These are phyloP conservation scores for Fragaria nilgerrensis DNA, from an alignment of 306 rosid species.

Conservation along the genomic window DNA sequence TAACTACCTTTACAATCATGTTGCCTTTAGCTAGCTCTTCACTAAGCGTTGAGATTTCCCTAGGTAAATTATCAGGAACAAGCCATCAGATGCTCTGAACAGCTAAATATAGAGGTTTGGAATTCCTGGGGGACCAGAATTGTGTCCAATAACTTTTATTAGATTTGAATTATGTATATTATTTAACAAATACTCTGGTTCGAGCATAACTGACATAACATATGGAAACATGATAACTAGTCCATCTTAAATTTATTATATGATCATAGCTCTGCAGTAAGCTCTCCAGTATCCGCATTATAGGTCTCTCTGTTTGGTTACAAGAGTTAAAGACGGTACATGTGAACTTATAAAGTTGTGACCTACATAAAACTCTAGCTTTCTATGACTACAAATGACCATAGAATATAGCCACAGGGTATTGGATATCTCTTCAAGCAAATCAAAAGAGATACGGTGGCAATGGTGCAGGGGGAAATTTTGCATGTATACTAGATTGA, in stretches of 20 bases:
- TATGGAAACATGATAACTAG: neutral
- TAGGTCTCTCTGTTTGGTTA: neutral
- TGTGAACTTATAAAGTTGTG: neutral
- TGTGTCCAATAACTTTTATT: neutral
- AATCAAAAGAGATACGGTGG: neutral
- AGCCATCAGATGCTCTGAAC: neutral
- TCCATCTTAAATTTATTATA: neutral
- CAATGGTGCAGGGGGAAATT: neutral
- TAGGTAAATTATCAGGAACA: neutral
- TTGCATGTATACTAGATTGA: neutral
- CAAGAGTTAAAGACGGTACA: neutral
- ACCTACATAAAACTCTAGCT: neutral
- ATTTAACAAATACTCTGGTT: neutral
- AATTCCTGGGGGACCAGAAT: neutral
- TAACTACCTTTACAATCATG: neutral
- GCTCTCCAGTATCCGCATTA: neutral
- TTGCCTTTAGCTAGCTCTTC: neutral
- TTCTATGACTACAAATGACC: neutral
- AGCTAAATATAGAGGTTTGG: neutral
- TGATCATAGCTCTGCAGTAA: neutral
- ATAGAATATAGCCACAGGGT: neutral
- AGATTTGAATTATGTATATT: neutral
- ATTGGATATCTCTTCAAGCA: neutral
- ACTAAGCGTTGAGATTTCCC: neutral
- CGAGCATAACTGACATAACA: neutral